Conservation (phyloP, 140 eudicot species). For the Flaveria floridana region DNA sequence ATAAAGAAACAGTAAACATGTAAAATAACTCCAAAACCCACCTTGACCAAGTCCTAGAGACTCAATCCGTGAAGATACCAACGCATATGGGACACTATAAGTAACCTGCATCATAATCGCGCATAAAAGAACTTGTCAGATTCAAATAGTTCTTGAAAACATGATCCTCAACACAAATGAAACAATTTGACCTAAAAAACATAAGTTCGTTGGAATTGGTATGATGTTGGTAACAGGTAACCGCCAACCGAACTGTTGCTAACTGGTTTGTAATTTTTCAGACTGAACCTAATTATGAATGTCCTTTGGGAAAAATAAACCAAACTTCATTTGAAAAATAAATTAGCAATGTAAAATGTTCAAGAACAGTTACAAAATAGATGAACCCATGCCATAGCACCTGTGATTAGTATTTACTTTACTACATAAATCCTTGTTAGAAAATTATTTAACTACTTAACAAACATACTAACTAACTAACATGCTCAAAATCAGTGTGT, state of each 20-base stretch:
- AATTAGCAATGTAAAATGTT: not conserved
- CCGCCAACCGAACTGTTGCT: not conserved
- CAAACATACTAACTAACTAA: too few relatives aligned
- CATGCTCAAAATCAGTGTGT: not conserved
- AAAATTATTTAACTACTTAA: not conserved
- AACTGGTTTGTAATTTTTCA: not conserved
- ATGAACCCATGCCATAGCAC: not conserved
- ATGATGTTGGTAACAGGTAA: not conserved
- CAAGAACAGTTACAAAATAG: not conserved
- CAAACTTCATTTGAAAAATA: not conserved
- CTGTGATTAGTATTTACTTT: not conserved
- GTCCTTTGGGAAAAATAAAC: not conserved
- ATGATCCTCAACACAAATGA: conserved; percentile 10
- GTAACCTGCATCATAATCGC: conserved; percentile 62
- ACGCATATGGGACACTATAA: conserved; percentile 94
- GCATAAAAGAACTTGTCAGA: conserved; percentile 1
- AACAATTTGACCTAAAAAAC: not conserved
- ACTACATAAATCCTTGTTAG: not conserved
- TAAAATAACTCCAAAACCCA: conserved; percentile 24
- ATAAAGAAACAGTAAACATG: conserved; percentile 3
- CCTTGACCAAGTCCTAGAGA: conserved; percentile 98
- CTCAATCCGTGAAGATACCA: conserved; percentile 85
- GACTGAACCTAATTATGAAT: not conserved
- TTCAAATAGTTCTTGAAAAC: not conserved
- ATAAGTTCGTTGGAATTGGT: not conserved